Percentiles rank a stretch among this genome's conserved stretches.
Conservation (phyloP, 352 stramenopile species). For the Phytopythium delawarense region DNA sequence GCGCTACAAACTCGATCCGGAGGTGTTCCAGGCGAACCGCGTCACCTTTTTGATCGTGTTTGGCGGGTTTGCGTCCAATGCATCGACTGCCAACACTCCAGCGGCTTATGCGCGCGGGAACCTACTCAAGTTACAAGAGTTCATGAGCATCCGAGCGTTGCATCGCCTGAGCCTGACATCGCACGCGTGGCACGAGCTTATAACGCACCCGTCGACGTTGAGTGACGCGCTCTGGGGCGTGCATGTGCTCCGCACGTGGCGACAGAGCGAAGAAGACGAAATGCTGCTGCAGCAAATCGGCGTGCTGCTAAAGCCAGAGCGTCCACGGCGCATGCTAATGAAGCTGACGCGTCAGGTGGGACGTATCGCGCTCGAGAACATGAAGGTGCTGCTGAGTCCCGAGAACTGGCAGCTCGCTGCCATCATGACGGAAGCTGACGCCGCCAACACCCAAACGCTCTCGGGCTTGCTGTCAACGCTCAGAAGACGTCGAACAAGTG, state of each 20-base stretch:
- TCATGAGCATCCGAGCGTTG: constrained; percentile 31
- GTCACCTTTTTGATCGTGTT: constrained; percentile 32
- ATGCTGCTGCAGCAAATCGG: constrained; percentile 32
- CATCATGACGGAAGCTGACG: constrained; percentile 17
- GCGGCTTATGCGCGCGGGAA: constrained; percentile 23
- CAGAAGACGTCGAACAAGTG: neutral
- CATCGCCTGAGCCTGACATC: constrained; percentile 46
- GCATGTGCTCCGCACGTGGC: constrained; percentile 43
- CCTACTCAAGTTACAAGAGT: constrained; percentile 41
- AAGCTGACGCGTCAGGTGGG: constrained; percentile 44
- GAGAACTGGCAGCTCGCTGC: constrained; percentile 57
- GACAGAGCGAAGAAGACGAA: constrained; percentile 27
- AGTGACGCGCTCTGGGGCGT: constrained; percentile 44
- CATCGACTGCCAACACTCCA: neutral
- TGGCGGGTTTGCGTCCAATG: constrained; percentile 1
- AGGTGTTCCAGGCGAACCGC: constrained; percentile 28
- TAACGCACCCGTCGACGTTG: constrained; percentile 29
- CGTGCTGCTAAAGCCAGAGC: constrained; percentile 35
- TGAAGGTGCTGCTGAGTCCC: constrained; percentile 37
- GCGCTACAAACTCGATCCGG: constrained; percentile 41
- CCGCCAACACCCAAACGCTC: constrained; percentile 10
- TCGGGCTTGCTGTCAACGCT: constrained; percentile 9
- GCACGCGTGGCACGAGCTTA: constrained; percentile 38
- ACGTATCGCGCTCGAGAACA: constrained; percentile 40
- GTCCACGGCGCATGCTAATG: constrained; percentile 40